These are phyloP conservation scores for Eustoma russellianum DNA, from an alignment of 257 asterid genomes.

Conservation along the genomic window DNA sequence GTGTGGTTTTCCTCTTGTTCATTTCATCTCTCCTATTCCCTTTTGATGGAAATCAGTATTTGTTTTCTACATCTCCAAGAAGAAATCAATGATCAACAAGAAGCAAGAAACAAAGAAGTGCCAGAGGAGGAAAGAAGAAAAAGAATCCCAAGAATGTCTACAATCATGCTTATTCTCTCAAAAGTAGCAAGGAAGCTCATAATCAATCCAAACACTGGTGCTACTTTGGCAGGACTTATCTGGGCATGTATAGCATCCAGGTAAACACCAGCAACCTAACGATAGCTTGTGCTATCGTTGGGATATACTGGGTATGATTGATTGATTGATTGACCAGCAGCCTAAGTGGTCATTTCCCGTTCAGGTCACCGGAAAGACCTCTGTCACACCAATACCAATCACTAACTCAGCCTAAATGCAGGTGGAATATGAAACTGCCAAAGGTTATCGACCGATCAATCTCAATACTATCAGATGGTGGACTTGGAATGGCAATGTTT, in stretches of 20 bases:
- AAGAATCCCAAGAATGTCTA: slow-evolving; percentile 23
- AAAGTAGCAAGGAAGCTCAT: slow-evolving; percentile 62
- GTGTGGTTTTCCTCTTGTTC: too few relatives aligned
- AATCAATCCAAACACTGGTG: slow-evolving; percentile 71
- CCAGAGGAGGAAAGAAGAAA: slow-evolving; percentile 24
- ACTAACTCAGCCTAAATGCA: slow-evolving; percentile 21
- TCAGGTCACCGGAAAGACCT: neutral
- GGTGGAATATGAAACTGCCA: slow-evolving; percentile 59
- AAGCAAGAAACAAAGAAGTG: slow-evolving; percentile 22
- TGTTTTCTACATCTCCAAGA: slow-evolving; percentile 17
- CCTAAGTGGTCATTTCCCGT: neutral
- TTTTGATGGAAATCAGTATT: too few relatives aligned
- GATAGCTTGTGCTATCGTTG: too few relatives aligned
- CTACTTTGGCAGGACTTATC: slow-evolving; percentile 57
- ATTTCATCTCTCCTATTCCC: neutral
- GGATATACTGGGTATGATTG: too few relatives aligned
- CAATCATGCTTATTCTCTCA: slow-evolving; percentile 22
- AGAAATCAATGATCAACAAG: slow-evolving; percentile 38
- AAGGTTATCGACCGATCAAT: slow-evolving; percentile 47
- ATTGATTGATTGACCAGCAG: too few relatives aligned
- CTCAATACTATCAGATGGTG: slow-evolving; percentile 68
- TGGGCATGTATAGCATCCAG: slow-evolving; percentile 87
- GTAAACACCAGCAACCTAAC: too few relatives aligned
- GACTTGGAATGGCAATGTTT: slow-evolving; percentile 98
- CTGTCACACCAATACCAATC: slow-evolving; percentile 1